Evolutionary conservation across 2,329 filamentous ascomycete genomes (phyloP).

Genomic region (Atkinsonella texensis): DNA sequence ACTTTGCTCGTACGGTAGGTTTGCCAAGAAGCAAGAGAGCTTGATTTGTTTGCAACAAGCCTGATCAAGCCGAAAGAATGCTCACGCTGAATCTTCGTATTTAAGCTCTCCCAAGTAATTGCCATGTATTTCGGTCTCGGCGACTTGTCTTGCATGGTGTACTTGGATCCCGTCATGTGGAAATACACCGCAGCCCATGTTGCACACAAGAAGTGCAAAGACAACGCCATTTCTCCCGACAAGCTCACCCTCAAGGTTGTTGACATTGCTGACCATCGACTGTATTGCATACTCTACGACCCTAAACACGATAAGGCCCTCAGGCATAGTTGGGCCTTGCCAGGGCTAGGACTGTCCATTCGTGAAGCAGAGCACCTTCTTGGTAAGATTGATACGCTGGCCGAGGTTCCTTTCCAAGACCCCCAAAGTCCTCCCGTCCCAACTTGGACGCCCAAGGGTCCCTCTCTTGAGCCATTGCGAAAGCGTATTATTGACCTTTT

Average conservation of each 20-base stretch:
- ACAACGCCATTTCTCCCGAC: conserved; percentile 19
- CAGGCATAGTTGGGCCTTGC: conserved; percentile 32
- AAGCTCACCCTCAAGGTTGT: conserved; percentile 28
- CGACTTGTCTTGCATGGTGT: conserved; percentile 17
- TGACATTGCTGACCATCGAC: conserved; percentile 29
- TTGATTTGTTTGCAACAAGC: too few species aligned
- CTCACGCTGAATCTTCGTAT: neutral
- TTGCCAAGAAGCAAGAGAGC: neutral
- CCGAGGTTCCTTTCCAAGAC: conserved; percentile 19
- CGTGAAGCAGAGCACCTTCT: conserved; percentile 33
- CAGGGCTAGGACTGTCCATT: conserved; percentile 34
- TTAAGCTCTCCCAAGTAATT: conserved; percentile 25
- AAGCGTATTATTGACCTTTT: conserved; percentile 29
- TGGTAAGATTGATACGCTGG: conserved; percentile 20
- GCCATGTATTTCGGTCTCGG: conserved; percentile 17
- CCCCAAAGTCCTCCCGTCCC: conserved; percentile 16
- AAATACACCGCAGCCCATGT: conserved; percentile 20
- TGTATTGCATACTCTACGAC: conserved; percentile 33
- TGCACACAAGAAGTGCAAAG: conserved; percentile 21
- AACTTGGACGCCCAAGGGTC: conserved; percentile 26
- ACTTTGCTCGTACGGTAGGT: conserved; percentile 20
- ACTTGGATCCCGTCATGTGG: conserved; percentile 21
- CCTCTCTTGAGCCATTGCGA: conserved; percentile 25
- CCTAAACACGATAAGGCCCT: conserved; percentile 22
- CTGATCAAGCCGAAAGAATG: too few species aligned